Evolutionary conservation across 345 rosid genomes (phyloP).

Genomic region (Eucalyptus cloeziana): DNA sequence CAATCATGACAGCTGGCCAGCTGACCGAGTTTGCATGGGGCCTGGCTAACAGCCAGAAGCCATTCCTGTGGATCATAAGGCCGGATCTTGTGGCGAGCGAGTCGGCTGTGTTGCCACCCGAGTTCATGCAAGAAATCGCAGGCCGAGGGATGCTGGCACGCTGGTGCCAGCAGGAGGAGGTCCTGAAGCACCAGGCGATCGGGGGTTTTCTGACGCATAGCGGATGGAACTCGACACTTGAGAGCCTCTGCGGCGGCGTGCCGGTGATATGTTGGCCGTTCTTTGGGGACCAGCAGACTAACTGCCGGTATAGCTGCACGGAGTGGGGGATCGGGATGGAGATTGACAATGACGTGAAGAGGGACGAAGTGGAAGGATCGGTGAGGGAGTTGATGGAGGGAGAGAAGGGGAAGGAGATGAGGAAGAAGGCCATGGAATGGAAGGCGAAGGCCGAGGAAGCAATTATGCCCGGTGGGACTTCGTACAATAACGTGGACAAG

Average conservation of each 20-base stretch:
- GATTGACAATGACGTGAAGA: neutral
- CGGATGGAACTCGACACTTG: neutral
- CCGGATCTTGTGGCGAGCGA: neutral
- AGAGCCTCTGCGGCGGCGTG: neutral
- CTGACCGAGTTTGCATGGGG: neutral
- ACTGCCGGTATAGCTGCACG: neutral
- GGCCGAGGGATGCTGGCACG: neutral
- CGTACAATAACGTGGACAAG: neutral
- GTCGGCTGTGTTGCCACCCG: neutral
- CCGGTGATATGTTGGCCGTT: neutral
- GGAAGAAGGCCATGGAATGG: neutral
- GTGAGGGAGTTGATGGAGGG: neutral
- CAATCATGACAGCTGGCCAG: neutral
- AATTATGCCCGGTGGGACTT: neutral
- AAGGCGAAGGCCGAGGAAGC: neutral
- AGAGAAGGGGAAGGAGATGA: neutral
- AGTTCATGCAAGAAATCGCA: neutral
- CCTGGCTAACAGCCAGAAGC: neutral
- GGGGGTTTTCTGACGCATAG: neutral
- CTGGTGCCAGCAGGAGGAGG: neutral
- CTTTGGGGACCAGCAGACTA: neutral
- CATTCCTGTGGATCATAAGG: neutral
- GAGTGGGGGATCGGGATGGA: neutral
- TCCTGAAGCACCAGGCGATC: neutral
- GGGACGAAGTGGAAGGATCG: neutral